phyloP scores from a whole-genome alignment of 2,329 filamentous ascomycete genomes.

The Coniochaeta sp. region DNA sequence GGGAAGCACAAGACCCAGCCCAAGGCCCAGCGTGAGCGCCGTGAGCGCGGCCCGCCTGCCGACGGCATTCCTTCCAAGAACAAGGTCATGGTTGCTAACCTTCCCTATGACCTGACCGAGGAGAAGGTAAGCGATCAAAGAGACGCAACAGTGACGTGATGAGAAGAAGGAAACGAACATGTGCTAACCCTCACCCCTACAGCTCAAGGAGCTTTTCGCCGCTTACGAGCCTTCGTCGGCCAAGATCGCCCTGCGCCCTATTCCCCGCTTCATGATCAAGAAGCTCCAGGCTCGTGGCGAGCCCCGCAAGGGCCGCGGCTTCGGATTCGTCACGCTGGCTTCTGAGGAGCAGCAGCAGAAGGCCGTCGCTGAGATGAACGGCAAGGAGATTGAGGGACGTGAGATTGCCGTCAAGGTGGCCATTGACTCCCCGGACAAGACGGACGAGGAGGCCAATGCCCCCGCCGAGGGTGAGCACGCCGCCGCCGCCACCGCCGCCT shows the following conservation, averaged over 20 bases:
- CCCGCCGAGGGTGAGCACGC: conserved; percentile 30
- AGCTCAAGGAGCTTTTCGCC: conserved; percentile 97
- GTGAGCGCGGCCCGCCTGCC: conserved; percentile 89
- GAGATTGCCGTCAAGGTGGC: conserved; percentile 99
- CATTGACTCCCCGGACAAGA: conserved; percentile 98
- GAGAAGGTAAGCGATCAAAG: conserved; percentile 66
- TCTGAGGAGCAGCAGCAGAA: conserved; percentile 96
- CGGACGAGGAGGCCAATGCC: conserved; percentile 70
- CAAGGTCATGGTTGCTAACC: conserved; percentile 99
- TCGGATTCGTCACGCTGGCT: conserved; percentile 93
- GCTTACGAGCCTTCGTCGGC: conserved; percentile 88
- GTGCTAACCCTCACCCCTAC: conserved; percentile 16
- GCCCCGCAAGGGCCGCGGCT: conserved; percentile 97
- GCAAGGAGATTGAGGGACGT: conserved; percentile 96
- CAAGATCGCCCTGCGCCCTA: conserved; percentile 97
- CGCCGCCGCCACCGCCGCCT: conserved; percentile 33
- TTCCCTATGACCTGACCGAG: conserved; percentile 96
- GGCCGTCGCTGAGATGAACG: conserved; percentile 97
- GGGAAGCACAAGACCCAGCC: conserved; percentile 33
- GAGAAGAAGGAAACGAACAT: background rate
- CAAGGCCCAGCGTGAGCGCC: conserved; percentile 47
- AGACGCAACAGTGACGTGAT: background rate
- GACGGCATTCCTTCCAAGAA: conserved; percentile 98
- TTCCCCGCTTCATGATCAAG: conserved; percentile 99
- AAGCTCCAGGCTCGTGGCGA: conserved; percentile 98